These are phyloP conservation scores for Yarrowia sp. DNA, from an alignment of 805 yeast genomes.

Conservation along the genomic window DNA sequence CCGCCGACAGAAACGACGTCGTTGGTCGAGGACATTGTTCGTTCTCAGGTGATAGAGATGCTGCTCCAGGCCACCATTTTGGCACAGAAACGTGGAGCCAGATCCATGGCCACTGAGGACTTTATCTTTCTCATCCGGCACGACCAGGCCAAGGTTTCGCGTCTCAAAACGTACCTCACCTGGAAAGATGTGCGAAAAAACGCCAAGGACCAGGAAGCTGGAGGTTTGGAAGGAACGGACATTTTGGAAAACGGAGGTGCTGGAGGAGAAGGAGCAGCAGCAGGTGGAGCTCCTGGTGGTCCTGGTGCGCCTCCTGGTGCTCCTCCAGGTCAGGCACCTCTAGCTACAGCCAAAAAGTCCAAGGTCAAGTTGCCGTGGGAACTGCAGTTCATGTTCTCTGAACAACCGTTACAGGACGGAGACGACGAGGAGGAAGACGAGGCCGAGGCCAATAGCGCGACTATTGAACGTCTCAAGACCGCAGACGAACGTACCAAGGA, in stretches of 20 bases:
- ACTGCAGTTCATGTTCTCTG: constrained; percentile 85
- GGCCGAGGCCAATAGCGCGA: constrained; percentile 80
- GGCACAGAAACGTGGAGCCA: constrained; percentile 75
- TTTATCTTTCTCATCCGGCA: constrained; percentile 88
- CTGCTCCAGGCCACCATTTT: constrained; percentile 71
- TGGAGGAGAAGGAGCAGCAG: constrained; percentile 30
- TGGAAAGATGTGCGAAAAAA: constrained; percentile 96
- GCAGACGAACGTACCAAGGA: constrained; percentile 91
- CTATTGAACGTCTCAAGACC: constrained; percentile 79
- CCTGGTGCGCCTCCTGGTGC: background rate
- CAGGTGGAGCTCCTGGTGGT: background rate
- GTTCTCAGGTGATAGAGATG: constrained; percentile 91
- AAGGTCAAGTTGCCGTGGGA: constrained; percentile 94
- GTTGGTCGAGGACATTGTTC: constrained; percentile 90
- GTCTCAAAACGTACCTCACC: constrained; percentile 83
- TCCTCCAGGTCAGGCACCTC: constrained; percentile 22
- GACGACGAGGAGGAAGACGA: constrained; percentile 82
- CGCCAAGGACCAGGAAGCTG: constrained; percentile 63
- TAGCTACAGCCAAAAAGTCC: constrained; percentile 54
- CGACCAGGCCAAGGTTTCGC: constrained; percentile 88
- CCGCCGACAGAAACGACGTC: constrained; percentile 90
- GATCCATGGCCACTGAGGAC: constrained; percentile 86
- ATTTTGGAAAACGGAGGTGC: constrained; percentile 48
- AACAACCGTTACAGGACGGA: constrained; percentile 71
- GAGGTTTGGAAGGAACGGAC: constrained; percentile 55